Evolutionary conservation across 179 eudicot species (phyloP).

Genomic region (Heliamphora pulchella): DNA sequence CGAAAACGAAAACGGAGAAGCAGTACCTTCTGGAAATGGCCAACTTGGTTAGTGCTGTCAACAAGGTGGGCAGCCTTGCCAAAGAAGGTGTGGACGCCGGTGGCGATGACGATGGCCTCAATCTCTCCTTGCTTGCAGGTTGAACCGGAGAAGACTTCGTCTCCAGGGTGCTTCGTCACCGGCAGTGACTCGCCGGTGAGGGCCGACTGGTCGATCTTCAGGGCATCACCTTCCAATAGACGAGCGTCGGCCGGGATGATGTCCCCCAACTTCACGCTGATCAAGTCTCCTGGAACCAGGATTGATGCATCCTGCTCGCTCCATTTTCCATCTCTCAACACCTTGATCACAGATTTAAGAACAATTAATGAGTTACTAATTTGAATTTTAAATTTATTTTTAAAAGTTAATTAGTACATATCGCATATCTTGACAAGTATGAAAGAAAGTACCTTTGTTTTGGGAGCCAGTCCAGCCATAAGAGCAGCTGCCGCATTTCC

Average conservation of each 20-base stretch:
- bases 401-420: too few relatives aligned
- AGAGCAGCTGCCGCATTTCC: slow-evolving; percentile 94
- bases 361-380: background rate
- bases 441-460: slow-evolving; percentile 50
- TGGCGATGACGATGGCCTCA: slow-evolving; percentile 82
- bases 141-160: slow-evolving; percentile 69
- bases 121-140: slow-evolving; percentile 92
- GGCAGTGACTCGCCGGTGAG: slow-evolving; percentile 85
- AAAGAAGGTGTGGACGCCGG: slow-evolving; percentile 84
- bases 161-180: slow-evolving; percentile 58
- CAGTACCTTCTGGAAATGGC: slow-evolving; percentile 79
- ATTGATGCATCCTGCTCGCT: slow-evolving; percentile 70
- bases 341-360: slow-evolving; percentile 23
- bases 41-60: slow-evolving; percentile 71
- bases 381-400: background rate
- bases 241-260: slow-evolving; percentile 93
- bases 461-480: slow-evolving; percentile 93
- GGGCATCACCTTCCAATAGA: slow-evolving; percentile 75
- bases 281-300: slow-evolving; percentile 80
- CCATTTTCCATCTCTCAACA: slow-evolving; percentile 86
- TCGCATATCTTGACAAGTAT: too few relatives aligned
- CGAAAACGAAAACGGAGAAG: too few relatives aligned
- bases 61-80: slow-evolving; percentile 96
- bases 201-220: slow-evolving; percentile 89
- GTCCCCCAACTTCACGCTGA: slow-evolving; percentile 80